Conservation (phyloP, 805 yeast species). For the Clavispora phyllophila region DNA sequence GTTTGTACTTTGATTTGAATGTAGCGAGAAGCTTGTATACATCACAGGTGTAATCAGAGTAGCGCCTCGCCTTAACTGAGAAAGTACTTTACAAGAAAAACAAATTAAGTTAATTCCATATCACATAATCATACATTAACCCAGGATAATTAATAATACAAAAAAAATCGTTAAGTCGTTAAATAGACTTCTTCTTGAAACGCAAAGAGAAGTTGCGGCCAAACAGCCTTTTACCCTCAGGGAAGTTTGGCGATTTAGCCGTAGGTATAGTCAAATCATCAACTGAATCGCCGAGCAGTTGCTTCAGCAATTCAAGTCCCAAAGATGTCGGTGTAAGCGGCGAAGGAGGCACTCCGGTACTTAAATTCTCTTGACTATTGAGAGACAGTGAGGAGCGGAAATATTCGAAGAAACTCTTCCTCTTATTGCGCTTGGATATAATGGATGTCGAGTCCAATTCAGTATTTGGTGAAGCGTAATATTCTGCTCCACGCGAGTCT, state of each 20-base stretch:
- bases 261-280: neutral
- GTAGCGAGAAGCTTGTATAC: neutral
- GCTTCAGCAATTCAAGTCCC: neutral
- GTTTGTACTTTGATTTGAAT: neutral
- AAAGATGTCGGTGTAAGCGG: neutral
- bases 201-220: conserved; percentile 2
- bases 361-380: neutral
- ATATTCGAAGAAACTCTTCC: conserved; percentile 5
- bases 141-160: neutral
- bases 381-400: neutral
- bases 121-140: neutral
- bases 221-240: neutral
- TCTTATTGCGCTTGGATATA: conserved; percentile 1
- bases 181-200: neutral
- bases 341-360: neutral
- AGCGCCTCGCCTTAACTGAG: too few species aligned
- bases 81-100: too few species aligned
- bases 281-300: neutral
- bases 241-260: neutral
- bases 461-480: neutral
- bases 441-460: neutral
- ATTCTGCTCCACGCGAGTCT: neutral
- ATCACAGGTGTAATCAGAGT: neutral
- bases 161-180: neutral
- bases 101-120: neutral